These are phyloP conservation scores for Ophiognomonia clavigignenti-juglandacearum DNA, from an alignment of 2,329 filamentous ascomycete genomes.

Conservation along the genomic window DNA sequence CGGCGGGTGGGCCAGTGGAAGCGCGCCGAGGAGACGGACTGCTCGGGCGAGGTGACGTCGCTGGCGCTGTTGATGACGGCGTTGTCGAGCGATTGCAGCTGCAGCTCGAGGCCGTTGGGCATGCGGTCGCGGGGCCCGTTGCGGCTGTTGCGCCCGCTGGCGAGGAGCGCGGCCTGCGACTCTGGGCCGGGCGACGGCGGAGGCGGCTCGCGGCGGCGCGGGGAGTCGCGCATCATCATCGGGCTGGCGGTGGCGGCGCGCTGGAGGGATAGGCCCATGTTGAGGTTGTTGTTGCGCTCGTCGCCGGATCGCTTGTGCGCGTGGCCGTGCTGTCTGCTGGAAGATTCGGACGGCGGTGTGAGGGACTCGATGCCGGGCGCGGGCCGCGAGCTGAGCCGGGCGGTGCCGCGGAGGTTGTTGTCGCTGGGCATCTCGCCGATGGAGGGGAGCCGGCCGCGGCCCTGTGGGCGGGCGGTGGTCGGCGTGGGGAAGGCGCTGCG, in stretches of 20 bases:
- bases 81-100: slow-evolving; percentile 54
- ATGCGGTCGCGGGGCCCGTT: slow-evolving; percentile 76
- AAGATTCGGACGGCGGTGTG: slow-evolving; percentile 17
- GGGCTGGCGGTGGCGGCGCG: slow-evolving; percentile 65
- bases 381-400: slow-evolving; percentile 16
- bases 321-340: slow-evolving; percentile 24
- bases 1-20: slow-evolving; percentile 52
- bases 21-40: slow-evolving; percentile 49
- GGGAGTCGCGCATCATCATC: slow-evolving; percentile 54
- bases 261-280: slow-evolving; percentile 44
- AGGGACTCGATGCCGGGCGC: slow-evolving; percentile 8
- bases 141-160: slow-evolving; percentile 52
- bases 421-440: slow-evolving; percentile 63
- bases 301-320: slow-evolving; percentile 33
- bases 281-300: slow-evolving; percentile 37
- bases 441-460: slow-evolving; percentile 65
- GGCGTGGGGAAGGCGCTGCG: slow-evolving; percentile 67
- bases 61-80: slow-evolving; percentile 44
- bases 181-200: slow-evolving; percentile 66
- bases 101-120: slow-evolving; percentile 62
- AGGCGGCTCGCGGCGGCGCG: slow-evolving; percentile 41
- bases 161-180: slow-evolving; percentile 57
- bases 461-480: slow-evolving; percentile 57
- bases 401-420: slow-evolving; percentile 26
- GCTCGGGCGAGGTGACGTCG: slow-evolving; percentile 54